Conservation (phyloP, 768 basidiomycete species). For the Fomitopsis serialis region DNA sequence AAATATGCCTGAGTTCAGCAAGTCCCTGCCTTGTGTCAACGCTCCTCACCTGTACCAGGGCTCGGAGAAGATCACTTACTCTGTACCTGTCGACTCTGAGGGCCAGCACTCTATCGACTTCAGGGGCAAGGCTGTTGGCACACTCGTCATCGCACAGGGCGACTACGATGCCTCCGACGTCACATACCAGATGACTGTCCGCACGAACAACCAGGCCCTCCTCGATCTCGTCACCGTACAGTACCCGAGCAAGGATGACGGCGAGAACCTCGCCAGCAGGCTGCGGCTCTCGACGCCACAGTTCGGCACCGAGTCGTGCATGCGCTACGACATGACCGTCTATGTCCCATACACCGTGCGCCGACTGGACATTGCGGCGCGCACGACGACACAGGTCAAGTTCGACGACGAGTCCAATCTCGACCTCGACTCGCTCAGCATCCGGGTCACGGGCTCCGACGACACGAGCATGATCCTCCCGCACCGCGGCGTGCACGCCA, state of each 20-base stretch:
- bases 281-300: slow-evolving; percentile 34
- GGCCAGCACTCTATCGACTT: slow-evolving; percentile 43
- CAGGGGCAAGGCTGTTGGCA: slow-evolving; percentile 44
- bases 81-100: slow-evolving; percentile 32
- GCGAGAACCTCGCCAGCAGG: slow-evolving; percentile 29
- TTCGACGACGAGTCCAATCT: slow-evolving; percentile 41
- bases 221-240: slow-evolving; percentile 34
- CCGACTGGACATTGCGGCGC: slow-evolving; percentile 41
- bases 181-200: slow-evolving; percentile 44
- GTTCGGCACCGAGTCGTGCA: slow-evolving; percentile 28
- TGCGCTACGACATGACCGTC: slow-evolving; percentile 51
- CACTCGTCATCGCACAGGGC: slow-evolving; percentile 43
- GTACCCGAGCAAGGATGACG: slow-evolving; percentile 30
- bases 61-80: slow-evolving; percentile 28
- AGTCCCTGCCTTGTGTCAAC: slow-evolving; percentile 43
- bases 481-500: slow-evolving; percentile 34
- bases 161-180: slow-evolving; percentile 35
- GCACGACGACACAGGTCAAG: slow-evolving; percentile 41
- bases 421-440: slow-evolving; percentile 37
- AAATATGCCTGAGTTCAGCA: slow-evolving; percentile 50
- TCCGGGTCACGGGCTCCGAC: slow-evolving; percentile 36
- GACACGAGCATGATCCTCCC: slow-evolving; percentile 43
- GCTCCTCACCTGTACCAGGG: slow-evolving; percentile 41
- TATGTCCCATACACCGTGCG: slow-evolving; percentile 45
- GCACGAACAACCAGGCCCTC: slow-evolving; percentile 35